Evolutionary conservation across 176 grass and related monocot genomes (phyloP).

Genomic region (maize (Zea mays)): Zm-B73-REFERENCE-NAM-5.0 NC_050099.1:178892001-178892500

Average conservation of each 20-base stretch:
- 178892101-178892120: conserved; percentile 88
- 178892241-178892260: conserved; percentile 71
- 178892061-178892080: conserved; percentile 87
- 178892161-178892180: conserved; percentile 11
- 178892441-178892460: conserved; percentile 68
- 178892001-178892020: conserved; percentile 78
- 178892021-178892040: conserved; percentile 84
- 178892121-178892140: conserved; percentile 76
- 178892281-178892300: conserved; percentile 10
- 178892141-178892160: conserved; percentile 29
- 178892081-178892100: conserved; percentile 94
- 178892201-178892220: conserved; percentile 69
- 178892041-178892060: conserved; percentile 80
- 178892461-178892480: conserved; percentile 33
- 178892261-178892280: conserved; percentile 37
- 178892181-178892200: conserved; percentile 21
- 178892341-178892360: conserved; percentile 39
- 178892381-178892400: conserved; percentile 48
- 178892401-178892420: conserved; percentile 60
- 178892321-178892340: conserved; percentile 30
- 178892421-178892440: conserved; percentile 84
- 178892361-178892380: conserved; percentile 28
- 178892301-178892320: conserved; percentile 38
- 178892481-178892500: conserved; percentile 23
- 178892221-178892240: conserved; percentile 73